phyloP scores from a whole-genome alignment of 108 stramenopile genomes.

The Chaetoceros muelleri region DNA sequence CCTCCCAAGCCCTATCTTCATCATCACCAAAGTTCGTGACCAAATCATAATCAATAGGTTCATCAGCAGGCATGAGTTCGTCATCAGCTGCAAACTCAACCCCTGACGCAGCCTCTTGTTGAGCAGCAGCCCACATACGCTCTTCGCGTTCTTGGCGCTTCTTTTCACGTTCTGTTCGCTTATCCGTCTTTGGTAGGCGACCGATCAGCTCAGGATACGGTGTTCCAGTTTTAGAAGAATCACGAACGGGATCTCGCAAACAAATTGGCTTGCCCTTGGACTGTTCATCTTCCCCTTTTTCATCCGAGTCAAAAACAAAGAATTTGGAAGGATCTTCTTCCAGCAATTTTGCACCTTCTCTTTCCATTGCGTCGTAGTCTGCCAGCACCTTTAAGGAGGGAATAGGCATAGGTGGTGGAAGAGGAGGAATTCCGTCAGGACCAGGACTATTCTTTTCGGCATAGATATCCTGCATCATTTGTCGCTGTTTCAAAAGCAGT shows the following conservation, averaged over 20 bases:
- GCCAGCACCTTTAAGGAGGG: constrained; percentile 58
- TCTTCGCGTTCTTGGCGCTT: constrained; percentile 73
- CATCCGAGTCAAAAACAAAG: constrained; percentile 52
- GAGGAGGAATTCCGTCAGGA: constrained; percentile 21
- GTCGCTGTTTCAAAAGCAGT: constrained; percentile 52
- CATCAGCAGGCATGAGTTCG: constrained; percentile 18
- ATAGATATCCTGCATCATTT: constrained; percentile 46
- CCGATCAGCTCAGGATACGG: constrained; percentile 54
- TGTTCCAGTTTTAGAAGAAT: constrained; percentile 21
- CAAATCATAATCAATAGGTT: constrained; percentile 24
- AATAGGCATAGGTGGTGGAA: constrained; percentile 44
- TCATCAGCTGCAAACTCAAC: constrained; percentile 40
- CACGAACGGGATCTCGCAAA: constrained; percentile 48
- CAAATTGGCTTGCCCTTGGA: constrained; percentile 45
- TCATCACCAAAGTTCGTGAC: constrained; percentile 21
- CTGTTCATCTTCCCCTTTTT: constrained; percentile 7
- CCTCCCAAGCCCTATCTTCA: constrained; percentile 69
- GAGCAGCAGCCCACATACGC: constrained; percentile 56
- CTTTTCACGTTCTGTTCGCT: constrained; percentile 71
- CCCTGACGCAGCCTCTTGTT: constrained; percentile 31
- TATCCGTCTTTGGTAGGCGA: constrained; percentile 50
- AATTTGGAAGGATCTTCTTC: constrained; percentile 67
- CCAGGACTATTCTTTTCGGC: constrained; percentile 9
- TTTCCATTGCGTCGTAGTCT: constrained; percentile 63
- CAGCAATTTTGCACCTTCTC: constrained; percentile 56